These are phyloP conservation scores for Pleurotus pulmonarius DNA, from an alignment of 768 basidiomycete species.

Conservation along the genomic window DNA sequence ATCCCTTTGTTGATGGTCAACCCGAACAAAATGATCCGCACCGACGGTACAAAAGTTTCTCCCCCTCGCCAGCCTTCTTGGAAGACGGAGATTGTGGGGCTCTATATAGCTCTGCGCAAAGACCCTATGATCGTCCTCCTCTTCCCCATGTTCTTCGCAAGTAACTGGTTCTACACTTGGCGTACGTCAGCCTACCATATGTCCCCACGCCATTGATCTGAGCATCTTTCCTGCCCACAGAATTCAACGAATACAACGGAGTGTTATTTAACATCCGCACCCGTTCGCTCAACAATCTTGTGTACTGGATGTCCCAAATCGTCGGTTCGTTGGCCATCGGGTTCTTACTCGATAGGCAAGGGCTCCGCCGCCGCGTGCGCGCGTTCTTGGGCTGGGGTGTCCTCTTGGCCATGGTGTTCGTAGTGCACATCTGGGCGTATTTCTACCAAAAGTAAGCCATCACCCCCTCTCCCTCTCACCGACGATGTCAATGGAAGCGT, in stretches of 20 bases:
- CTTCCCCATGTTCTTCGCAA: slow-evolving; percentile 85
- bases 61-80: slow-evolving; percentile 67
- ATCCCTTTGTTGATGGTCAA: slow-evolving; percentile 70
- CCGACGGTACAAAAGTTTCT: slow-evolving; percentile 66
- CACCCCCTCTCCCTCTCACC: neutral
- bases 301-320: slow-evolving; percentile 80
- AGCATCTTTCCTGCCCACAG: slow-evolving; percentile 29
- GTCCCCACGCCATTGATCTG: neutral
- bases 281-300: slow-evolving; percentile 68
- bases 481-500: neutral
- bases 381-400: slow-evolving; percentile 68
- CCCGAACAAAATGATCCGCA: slow-evolving; percentile 67
- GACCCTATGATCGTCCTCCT: slow-evolving; percentile 72
- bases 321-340: slow-evolving; percentile 71
- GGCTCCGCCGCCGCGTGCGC: slow-evolving; percentile 57
- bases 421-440: slow-evolving; percentile 74
- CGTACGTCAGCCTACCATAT: slow-evolving; percentile 38
- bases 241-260: slow-evolving; percentile 76
- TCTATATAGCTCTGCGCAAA: slow-evolving; percentile 61
- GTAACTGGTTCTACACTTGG: slow-evolving; percentile 85
- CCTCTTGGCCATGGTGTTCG: slow-evolving; percentile 61
- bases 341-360: slow-evolving; percentile 54
- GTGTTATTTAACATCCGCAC: slow-evolving; percentile 77
- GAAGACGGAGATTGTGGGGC: slow-evolving; percentile 70
- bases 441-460: slow-evolving; percentile 59